Evolutionary conservation across 257 asterid species (phyloP).

Genomic region (Fraxinus pennsylvanica): DNA sequence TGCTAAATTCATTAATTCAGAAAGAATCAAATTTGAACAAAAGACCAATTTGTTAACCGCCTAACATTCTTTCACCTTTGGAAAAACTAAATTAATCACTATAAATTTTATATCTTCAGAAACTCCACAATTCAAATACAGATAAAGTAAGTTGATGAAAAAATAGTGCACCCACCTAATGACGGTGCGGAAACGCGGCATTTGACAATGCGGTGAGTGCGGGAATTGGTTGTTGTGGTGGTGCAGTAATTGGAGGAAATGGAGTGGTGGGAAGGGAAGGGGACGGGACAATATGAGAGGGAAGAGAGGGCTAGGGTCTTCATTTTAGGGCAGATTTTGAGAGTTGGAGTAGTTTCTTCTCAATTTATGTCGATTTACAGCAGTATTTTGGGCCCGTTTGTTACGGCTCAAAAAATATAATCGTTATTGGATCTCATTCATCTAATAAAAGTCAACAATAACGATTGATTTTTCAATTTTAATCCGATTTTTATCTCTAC

Average conservation of each 20-base stretch:
- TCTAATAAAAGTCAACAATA: too few species aligned
- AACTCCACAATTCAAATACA: neutral
- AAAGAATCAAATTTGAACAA: neutral
- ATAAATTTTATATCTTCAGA: neutral
- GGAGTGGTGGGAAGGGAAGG: conserved; percentile 26
- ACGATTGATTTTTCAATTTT: too few species aligned
- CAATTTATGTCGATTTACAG: neutral
- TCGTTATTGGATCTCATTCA: too few species aligned
- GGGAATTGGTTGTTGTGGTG: conserved; percentile 34
- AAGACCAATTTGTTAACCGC: neutral
- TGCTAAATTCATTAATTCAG: neutral
- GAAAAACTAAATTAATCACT: neutral
- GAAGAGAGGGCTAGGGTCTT: conserved; percentile 50
- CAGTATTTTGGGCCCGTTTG: too few species aligned
- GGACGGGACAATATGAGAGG: conserved; percentile 32
- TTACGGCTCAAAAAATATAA: too few species aligned
- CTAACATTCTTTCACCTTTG: too few species aligned
- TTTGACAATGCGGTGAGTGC: conserved; percentile 38
- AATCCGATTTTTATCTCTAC: too few species aligned
- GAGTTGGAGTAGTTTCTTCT: neutral
- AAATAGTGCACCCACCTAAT: conserved; percentile 34
- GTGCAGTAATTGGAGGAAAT: conserved; percentile 29
- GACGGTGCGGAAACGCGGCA: conserved; percentile 57
- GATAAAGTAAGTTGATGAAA: neutral
- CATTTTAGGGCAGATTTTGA: conserved; percentile 37